Evolutionary conservation across 805 yeast genomes (phyloP).

Genomic region (Clavispora fructus): DNA sequence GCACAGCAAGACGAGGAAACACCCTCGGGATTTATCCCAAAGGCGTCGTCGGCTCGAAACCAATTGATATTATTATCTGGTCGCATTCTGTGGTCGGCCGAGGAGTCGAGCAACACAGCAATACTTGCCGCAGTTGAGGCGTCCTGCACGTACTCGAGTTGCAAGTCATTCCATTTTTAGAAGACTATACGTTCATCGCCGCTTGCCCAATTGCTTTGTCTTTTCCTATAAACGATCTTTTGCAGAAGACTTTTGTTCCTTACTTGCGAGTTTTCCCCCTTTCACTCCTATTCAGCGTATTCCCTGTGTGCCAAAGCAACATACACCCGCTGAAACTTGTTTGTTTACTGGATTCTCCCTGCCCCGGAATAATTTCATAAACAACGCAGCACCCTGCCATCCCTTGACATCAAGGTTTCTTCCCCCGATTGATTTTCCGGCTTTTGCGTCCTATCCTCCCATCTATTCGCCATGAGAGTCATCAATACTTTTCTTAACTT

Average conservation of each 20-base stretch:
- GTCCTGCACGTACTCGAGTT: background rate
- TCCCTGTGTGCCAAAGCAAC: background rate
- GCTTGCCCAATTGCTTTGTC: background rate
- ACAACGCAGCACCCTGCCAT: background rate
- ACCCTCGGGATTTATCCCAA: too few relatives aligned
- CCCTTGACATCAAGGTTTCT: background rate
- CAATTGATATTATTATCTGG: background rate
- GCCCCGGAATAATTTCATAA: background rate
- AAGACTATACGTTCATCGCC: constrained; percentile 3
- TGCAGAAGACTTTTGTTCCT: background rate
- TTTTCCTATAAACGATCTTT: background rate
- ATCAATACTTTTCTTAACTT: constrained; percentile 31
- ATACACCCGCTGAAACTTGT: background rate
- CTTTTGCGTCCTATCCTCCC: background rate
- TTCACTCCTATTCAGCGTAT: too few relatives aligned
- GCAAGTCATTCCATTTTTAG: constrained; percentile 16
- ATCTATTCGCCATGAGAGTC: constrained; percentile 22
- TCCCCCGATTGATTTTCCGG: background rate
- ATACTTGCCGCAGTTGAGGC: background rate
- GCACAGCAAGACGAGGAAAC: background rate
- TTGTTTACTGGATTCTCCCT: background rate
- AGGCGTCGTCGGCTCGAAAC: too few relatives aligned
- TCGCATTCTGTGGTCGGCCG: background rate
- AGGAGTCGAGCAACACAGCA: background rate
- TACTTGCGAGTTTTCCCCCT: background rate